Conservation (phyloP, 805 yeast genomes). For the Myxozyma sirexii region DNA sequence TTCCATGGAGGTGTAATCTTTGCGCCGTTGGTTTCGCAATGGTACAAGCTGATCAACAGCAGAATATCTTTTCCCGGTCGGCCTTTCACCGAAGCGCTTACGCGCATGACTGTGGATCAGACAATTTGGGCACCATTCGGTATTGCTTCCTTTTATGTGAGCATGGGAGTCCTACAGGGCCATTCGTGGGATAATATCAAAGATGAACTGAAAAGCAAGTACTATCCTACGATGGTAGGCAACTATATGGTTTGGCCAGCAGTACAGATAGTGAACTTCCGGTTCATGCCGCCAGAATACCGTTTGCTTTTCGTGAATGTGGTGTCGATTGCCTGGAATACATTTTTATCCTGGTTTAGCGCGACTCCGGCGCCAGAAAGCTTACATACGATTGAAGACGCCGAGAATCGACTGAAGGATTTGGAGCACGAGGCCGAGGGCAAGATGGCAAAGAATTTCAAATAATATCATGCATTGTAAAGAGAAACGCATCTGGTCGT, state of each 20-base stretch:
- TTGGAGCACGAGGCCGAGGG: constrained; percentile 9
- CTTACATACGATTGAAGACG: constrained; percentile 6
- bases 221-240: constrained; percentile 61
- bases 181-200: constrained; percentile 47
- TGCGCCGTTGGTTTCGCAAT: constrained; percentile 71
- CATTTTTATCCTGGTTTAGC: constrained; percentile 57
- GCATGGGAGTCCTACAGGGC: constrained; percentile 69
- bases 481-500: too few species aligned
- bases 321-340: constrained; percentile 81
- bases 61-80: constrained; percentile 23
- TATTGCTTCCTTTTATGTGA: constrained; percentile 69
- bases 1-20: constrained; percentile 73
- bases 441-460: not conserved
- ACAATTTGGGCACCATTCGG: constrained; percentile 70
- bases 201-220: constrained; percentile 46
- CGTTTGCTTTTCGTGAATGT: constrained; percentile 70
- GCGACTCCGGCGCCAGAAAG: constrained; percentile 10
- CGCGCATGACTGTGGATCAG: constrained; percentile 72
- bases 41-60: constrained; percentile 45
- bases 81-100: constrained; percentile 44
- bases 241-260: constrained; percentile 85
- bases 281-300: constrained; percentile 40
- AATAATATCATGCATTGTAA: not conserved
- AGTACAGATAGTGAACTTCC: constrained; percentile 68
- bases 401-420: constrained; percentile 19